Evolutionary conservation across 1,139 yeast species (phyloP).

Genomic region (Starmera stellimalicola): DNA sequence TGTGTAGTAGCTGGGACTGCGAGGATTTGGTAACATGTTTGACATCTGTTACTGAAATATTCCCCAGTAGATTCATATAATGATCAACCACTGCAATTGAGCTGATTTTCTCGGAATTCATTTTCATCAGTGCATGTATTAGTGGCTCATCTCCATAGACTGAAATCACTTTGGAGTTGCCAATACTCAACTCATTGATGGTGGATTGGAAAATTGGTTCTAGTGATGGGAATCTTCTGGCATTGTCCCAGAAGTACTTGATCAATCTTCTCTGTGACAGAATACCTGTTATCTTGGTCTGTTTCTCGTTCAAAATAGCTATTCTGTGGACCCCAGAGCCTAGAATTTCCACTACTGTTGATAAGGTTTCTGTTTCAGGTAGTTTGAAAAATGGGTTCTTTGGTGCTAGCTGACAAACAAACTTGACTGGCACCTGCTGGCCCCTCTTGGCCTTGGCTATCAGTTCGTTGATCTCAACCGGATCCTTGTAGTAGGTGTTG

Average conservation of each 20-base stretch:
- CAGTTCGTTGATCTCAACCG: conserved; percentile 22
- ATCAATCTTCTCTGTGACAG: conserved; percentile 83
- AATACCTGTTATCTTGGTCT: conserved; percentile 55
- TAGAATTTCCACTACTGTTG: conserved; percentile 70
- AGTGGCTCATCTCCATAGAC: conserved; percentile 80
- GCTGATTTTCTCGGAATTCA: conserved; percentile 78
- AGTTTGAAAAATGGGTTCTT: conserved; percentile 81
- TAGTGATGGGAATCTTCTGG: conserved; percentile 71
- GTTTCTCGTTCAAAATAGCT: conserved; percentile 56
- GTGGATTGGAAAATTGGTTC: conserved; percentile 65
- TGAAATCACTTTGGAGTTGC: conserved; percentile 59
- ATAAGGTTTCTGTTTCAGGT: conserved; percentile 56
- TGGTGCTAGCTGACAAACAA: conserved; percentile 69
- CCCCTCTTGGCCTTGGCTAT: conserved; percentile 49
- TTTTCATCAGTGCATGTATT: conserved; percentile 75
- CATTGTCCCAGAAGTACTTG: conserved; percentile 83
- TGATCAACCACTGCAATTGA: conserved; percentile 92
- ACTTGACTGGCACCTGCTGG: conserved; percentile 70
- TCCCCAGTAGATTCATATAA: conserved; percentile 68
- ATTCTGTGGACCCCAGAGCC: conserved; percentile 92
- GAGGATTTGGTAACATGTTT: conserved; percentile 78
- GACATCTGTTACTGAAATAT: conserved; percentile 90
- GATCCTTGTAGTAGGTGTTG: conserved; percentile 16
- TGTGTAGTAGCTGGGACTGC: conserved; percentile 70
- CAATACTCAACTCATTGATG: conserved; percentile 58